Evolutionary conservation across 768 basidiomycete genomes (phyloP).

Genomic region (Mycena capillaripes): DNA sequence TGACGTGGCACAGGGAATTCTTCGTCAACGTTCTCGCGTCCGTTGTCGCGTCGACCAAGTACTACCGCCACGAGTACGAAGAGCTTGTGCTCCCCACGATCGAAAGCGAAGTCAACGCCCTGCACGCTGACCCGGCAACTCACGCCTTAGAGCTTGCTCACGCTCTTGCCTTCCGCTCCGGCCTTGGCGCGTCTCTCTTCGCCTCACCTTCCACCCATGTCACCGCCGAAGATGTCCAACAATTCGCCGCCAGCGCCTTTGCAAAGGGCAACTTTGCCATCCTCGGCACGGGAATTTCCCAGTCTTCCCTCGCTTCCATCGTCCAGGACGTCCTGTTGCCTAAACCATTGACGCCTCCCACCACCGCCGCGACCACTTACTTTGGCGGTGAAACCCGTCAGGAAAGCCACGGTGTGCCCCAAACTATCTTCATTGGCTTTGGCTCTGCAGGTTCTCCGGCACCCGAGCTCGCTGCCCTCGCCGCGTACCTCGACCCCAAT

Average conservation of each 20-base stretch:
- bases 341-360: constrained; percentile 51
- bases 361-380: constrained; percentile 58
- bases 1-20: constrained; percentile 69
- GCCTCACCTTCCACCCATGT: constrained; percentile 78
- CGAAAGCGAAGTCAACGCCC: constrained; percentile 76
- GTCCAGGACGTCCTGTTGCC: constrained; percentile 76
- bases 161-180: constrained; percentile 91
- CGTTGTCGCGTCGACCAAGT: constrained; percentile 86
- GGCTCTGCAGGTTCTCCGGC: constrained; percentile 77
- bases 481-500: constrained; percentile 83
- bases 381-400: constrained; percentile 92
- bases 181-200: constrained; percentile 93
- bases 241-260: constrained; percentile 82
- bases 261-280: constrained; percentile 86
- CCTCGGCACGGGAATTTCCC: constrained; percentile 89
- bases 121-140: constrained; percentile 69
- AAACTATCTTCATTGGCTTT: constrained; percentile 91
- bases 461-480: constrained; percentile 83
- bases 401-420: constrained; percentile 68
- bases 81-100: constrained; percentile 83
- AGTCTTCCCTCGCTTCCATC: constrained; percentile 75
- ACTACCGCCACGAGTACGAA: constrained; percentile 81
- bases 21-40: constrained; percentile 93
- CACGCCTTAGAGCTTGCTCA: constrained; percentile 92
- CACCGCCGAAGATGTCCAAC: constrained; percentile 77